These are phyloP conservation scores for Russula sp. DNA, from an alignment of 768 basidiomycete genomes.

Conservation along the genomic window DNA sequence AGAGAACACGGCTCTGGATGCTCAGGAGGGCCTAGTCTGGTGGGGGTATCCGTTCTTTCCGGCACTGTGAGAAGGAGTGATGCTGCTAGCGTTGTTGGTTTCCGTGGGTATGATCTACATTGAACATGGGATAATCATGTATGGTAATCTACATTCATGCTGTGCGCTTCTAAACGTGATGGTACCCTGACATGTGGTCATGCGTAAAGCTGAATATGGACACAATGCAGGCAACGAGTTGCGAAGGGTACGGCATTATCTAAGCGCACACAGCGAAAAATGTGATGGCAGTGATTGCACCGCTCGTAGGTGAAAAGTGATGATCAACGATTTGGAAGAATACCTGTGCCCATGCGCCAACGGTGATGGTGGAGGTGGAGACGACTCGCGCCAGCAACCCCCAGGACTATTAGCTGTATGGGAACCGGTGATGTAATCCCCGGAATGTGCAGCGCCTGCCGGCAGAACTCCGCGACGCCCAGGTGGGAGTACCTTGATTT, in stretches of 20 bases:
- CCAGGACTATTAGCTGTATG: neutral
- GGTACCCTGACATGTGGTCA: constrained; percentile 22
- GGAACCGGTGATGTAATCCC: constrained; percentile 23
- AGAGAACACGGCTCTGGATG: neutral
- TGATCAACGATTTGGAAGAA: constrained; percentile 4
- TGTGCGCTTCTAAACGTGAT: constrained; percentile 20
- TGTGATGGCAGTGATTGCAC: constrained; percentile 19
- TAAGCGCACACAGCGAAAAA: constrained; percentile 19
- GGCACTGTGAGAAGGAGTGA: constrained; percentile 11
- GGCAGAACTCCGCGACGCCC: constrained; percentile 22
- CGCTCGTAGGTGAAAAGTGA: constrained; percentile 1
- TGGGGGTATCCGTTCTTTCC: constrained; percentile 15
- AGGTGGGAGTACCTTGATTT: constrained; percentile 24
- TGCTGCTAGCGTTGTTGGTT: constrained; percentile 13
- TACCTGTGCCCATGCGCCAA: neutral
- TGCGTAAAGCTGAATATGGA: constrained; percentile 22
- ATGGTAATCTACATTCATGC: constrained; percentile 20
- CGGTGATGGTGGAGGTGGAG: neutral
- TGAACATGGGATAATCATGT: constrained; percentile 12
- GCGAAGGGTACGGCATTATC: constrained; percentile 25
- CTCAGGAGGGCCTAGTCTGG: constrained; percentile 20
- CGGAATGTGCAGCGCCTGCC: constrained; percentile 16
- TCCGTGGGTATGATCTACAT: constrained; percentile 18
- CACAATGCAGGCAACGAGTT: constrained; percentile 22
- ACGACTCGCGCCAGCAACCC: neutral